These are phyloP conservation scores for Paspalum notatum DNA, from an alignment of 176 grass and related monocot species.

Conservation along the genomic window DNA sequence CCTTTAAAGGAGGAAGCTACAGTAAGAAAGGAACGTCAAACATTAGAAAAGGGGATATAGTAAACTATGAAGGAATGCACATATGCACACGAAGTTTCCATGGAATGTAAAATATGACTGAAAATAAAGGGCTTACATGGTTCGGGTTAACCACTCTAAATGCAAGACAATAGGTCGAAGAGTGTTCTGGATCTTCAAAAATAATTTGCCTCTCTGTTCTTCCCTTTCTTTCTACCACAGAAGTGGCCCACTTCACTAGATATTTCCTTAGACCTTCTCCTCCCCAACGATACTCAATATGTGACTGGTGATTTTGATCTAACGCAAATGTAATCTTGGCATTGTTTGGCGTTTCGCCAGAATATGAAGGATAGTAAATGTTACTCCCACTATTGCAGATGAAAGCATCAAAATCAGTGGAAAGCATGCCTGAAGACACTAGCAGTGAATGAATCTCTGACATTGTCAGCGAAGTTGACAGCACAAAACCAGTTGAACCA, in stretches of 20 bases:
- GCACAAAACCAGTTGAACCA: constrained; percentile 58
- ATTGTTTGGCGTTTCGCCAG: constrained; percentile 58
- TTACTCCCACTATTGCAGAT: constrained; percentile 92
- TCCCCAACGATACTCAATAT: constrained; percentile 96
- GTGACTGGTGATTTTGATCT: constrained; percentile 86
- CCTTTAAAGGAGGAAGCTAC: constrained; percentile 66
- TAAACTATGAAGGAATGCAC: constrained; percentile 3
- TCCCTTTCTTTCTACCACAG: constrained; percentile 64
- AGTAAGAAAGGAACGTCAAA: constrained; percentile 27
- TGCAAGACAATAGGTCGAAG: constrained; percentile 77
- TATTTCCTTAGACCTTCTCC: constrained; percentile 94
- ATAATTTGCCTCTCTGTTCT: constrained; percentile 76
- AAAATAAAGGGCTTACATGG: constrained; percentile 65
- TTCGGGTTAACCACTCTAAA: constrained; percentile 84
- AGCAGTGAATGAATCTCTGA: constrained; percentile 73
- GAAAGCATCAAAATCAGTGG: constrained; percentile 90
- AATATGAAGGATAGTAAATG: constrained; percentile 82
- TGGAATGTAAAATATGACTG: background rate
- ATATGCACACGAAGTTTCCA: background rate
- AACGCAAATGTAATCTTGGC: constrained; percentile 62
- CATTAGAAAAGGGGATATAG: background rate
- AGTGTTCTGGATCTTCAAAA: constrained; percentile 76
- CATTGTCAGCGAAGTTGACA: constrained; percentile 67
- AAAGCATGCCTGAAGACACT: constrained; percentile 60
- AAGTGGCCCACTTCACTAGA: constrained; percentile 78